Base-by-base conservation (phyloP, 1,284 basidiomycete species). In the Cutaneotrichosporon daszewskae region DNA sequence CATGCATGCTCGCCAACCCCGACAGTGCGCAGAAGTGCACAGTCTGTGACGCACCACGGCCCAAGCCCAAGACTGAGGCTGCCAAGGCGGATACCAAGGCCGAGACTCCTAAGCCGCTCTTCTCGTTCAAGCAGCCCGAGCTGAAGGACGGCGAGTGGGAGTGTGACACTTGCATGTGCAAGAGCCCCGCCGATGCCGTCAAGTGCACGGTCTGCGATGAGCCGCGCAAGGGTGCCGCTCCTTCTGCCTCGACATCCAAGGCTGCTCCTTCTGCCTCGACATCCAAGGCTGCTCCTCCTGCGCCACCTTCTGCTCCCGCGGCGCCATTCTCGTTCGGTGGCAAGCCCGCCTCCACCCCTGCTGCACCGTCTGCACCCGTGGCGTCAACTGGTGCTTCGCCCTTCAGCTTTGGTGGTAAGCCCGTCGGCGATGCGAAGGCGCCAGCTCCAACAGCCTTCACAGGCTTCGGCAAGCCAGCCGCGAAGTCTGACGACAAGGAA, bases 1-100 rank as follows among this genome's bases (percentile, higher is more conserved):
- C 60, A 10, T 81, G 79, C 40, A 68, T 66, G 60, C 51, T 78
- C 25, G 58, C 71, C 37, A 81, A 79, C 53, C 64, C 54, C 31
- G 54, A 26, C 60, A 59, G 29, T 17, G 20, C 45, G 4, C 19
- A 36, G 6, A 41, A 79, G 57, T 82, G 80, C 55, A 71, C 67
- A 0, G 51, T 77, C 24, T 83, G 81, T 45, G 78, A 79, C 32
- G 53, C 72, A 3, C 72, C 74, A 0, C 60, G 68, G 18, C 64
- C 60, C 24, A 55, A 39, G 1, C 38, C 28, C 11, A 31, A 17
- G 16, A 12, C 43, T 1, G 36, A 45, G n/a, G 13, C 31, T 16
- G 40, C 49, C 5, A 40, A 45, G 20, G 17, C 47, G 1, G 32
- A 24, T 23, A 26, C 22, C 24, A 25, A 23, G 19, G 40, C 19